Evolutionary conservation across 169 alveolate genomes (phyloP), one percentile per base, ranked within the genome.

Genomic region (Cryptosporidium ryanae): DNA sequence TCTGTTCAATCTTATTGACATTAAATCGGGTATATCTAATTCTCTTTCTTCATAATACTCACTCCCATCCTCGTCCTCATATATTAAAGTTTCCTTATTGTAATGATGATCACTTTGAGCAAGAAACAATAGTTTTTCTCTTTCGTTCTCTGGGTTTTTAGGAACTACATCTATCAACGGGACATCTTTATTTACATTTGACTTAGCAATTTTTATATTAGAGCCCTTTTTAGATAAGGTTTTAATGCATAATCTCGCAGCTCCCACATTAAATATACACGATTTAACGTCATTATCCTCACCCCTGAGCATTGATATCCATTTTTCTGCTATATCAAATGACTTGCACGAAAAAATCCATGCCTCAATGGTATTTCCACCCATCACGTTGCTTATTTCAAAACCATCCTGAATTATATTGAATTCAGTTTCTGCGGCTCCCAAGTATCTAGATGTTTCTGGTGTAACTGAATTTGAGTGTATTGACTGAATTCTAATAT

Each of bases 241-340:
- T 38, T 34, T 43, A 38, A 38, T 25, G 49, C 68, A 61, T 34
- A 76, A 48, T 59, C 71, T 55, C 18, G 87, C 70, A 34, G 71
- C 29, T 43, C 87, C 87, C 18, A 76, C 43, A n/a, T 61, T 76
- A n/a, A 23, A 13, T 21, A 76, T 76, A 31, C 76, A 76, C 18
- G 68, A 32, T 76, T 76, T 55, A 17, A 61, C 49, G 27, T 76
- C 87, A 7, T 25, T 12, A 55, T 76, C 71, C 32, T 76, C 76
- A 25, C 87, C 70, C 63, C 25, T 76, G n/a, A 76, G 71, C 87
- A 76, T 76, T 18, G 87, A 76, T 34, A 76, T 46, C 87, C 87
- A 76, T 43, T 61, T 76, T 38, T 76, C 87, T 23, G 87, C 87
- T 29, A 29, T 38, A 25, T 29, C 25, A 25, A 76, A 76, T 12